These are phyloP conservation scores for Boletus eberwhitei DNA, from an alignment of 768 basidiomycete species.

Conservation along the genomic window DNA sequence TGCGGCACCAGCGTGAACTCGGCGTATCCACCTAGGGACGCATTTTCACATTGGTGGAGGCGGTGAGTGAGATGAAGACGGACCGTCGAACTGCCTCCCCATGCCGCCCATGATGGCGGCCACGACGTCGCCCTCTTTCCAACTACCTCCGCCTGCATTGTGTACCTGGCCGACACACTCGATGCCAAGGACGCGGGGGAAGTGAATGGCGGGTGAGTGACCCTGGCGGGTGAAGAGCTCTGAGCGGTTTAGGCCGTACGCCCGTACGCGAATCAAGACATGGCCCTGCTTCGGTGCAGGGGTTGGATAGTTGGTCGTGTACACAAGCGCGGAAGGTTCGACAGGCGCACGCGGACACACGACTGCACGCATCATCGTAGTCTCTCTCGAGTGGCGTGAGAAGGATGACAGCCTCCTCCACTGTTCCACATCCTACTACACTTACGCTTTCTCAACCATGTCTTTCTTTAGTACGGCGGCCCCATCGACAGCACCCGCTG, in stretches of 20 bases:
- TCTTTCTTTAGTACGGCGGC: constrained; percentile 40
- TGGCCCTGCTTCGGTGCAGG: too few species aligned
- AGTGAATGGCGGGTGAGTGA: too few species aligned
- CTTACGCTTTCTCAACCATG: constrained; percentile 27
- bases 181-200: too few species aligned
- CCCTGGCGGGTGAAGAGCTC: too few species aligned
- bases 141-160: neutral
- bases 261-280: too few species aligned
- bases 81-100: neutral
- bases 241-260: too few species aligned
- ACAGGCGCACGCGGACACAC: too few species aligned
- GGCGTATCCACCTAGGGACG: constrained; percentile 5
- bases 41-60: neutral
- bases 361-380: too few species aligned
- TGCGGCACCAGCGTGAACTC: constrained; percentile 27
- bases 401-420: neutral
- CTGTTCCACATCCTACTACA: neutral
- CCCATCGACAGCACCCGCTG: constrained; percentile 34
- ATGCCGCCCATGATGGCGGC: neutral
- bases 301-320: too few species aligned
- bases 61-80: neutral
- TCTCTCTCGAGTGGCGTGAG: constrained; percentile 25
- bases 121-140: neutral
- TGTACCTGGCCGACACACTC: neutral
- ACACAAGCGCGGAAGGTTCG: too few species aligned